phyloP scores from a whole-genome alignment of 257 asterid genomes.

The Plantago elongata region DNA sequence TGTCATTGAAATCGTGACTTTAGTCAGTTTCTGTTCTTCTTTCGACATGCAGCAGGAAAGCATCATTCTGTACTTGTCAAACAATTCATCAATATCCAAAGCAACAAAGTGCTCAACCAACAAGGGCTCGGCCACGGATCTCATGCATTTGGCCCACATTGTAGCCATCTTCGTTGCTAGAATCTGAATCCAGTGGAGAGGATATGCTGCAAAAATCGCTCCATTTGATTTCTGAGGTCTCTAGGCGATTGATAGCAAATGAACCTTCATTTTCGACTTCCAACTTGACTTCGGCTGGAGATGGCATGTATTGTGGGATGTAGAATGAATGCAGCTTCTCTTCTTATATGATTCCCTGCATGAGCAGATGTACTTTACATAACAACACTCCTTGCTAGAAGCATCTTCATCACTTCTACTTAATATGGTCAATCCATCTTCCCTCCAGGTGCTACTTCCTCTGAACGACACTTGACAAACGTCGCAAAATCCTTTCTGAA shows the following conservation, averaged over 20 bases:
- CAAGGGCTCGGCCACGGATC: slow-evolving; percentile 66
- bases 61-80: slow-evolving; percentile 27
- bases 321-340: slow-evolving; percentile 45
- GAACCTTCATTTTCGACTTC: slow-evolving; percentile 50
- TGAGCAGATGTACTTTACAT: slow-evolving; percentile 14
- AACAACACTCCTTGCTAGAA: slow-evolving; percentile 46
- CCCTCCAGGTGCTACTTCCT: too few species aligned
- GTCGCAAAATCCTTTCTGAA: slow-evolving; percentile 39
- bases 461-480: too few species aligned
- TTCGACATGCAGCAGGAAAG: slow-evolving; percentile 24
- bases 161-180: slow-evolving; percentile 27
- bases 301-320: slow-evolving; percentile 62
- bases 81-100: slow-evolving; percentile 34
- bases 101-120: slow-evolving; percentile 48
- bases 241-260: slow-evolving; percentile 38
- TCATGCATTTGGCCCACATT: slow-evolving; percentile 46
- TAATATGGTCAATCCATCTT: slow-evolving; percentile 28
- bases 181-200: neutral
- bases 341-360: slow-evolving; percentile 46
- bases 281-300: slow-evolving; percentile 34
- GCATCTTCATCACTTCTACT: slow-evolving; percentile 51
- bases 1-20: slow-evolving; percentile 38
- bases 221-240: slow-evolving; percentile 43
- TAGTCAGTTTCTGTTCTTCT: slow-evolving; percentile 31
- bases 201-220: slow-evolving; percentile 20